Percentiles rank a stretch among this genome's conserved stretches.
Evolutionary conservation across 2,329 filamentous ascomycete species (phyloP).

Genomic region (Fusarium compactum): DNA sequence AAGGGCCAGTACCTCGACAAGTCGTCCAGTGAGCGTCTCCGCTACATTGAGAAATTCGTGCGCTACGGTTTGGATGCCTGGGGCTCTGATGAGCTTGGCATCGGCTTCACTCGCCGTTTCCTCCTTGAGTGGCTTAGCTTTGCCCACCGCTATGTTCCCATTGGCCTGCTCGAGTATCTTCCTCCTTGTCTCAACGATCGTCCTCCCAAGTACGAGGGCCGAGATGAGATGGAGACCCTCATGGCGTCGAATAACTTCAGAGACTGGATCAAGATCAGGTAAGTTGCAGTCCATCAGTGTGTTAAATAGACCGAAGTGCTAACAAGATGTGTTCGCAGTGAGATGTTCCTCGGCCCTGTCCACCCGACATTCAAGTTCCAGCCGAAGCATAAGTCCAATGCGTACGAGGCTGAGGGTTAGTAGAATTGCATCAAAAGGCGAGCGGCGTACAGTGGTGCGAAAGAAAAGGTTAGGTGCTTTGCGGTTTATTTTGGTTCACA

Average conservation of each 20-base stretch:
- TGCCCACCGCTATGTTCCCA: constrained; percentile 87
- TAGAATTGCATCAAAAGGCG: neutral
- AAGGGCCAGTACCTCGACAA: constrained; percentile 96
- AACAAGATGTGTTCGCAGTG: constrained; percentile 64
- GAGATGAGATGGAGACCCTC: constrained; percentile 94
- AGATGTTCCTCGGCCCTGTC: constrained; percentile 96
- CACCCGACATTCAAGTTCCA: constrained; percentile 93
- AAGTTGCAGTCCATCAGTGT: constrained; percentile 53
- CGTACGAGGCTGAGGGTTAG: constrained; percentile 82
- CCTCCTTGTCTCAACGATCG: constrained; percentile 91
- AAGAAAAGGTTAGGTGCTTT: constrained; percentile 1
- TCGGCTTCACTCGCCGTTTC: constrained; percentile 92
- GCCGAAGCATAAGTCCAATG: constrained; percentile 97
- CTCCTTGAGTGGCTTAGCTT: constrained; percentile 97
- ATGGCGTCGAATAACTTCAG: constrained; percentile 91
- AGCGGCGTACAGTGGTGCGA: neutral
- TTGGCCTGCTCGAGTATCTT: constrained; percentile 88
- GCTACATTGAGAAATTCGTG: constrained; percentile 88
- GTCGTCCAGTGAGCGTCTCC: constrained; percentile 85
- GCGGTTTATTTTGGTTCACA: constrained; percentile 5
- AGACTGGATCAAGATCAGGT: constrained; percentile 99
- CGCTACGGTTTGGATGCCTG: constrained; percentile 92
- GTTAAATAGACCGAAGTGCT: constrained; percentile 7
- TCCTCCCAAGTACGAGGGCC: constrained; percentile 83
- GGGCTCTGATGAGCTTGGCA: constrained; percentile 94